These are phyloP conservation scores for Pythium biforme DNA, from an alignment of 352 stramenopile genomes.

Conservation along the genomic window DNA sequence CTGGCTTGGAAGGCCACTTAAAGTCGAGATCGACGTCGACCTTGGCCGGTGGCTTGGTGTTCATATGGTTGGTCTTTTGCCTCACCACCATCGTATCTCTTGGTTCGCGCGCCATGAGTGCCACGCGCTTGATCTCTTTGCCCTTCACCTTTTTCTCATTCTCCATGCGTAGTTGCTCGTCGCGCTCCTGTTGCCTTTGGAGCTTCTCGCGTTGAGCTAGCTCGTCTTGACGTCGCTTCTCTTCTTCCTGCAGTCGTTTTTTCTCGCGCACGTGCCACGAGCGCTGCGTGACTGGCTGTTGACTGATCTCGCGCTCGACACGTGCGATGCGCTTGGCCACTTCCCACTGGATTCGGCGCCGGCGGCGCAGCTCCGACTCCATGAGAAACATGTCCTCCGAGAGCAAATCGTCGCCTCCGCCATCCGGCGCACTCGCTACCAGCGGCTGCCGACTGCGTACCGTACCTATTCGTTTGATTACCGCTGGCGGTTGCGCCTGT, in stretches of 20 bases:
- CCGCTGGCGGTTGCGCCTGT: neutral
- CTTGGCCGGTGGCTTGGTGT: constrained; percentile 16
- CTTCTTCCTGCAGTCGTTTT: constrained; percentile 29
- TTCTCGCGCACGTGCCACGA: constrained; percentile 52
- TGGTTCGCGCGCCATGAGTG: neutral
- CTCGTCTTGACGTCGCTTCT: constrained; percentile 11
- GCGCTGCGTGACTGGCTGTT: constrained; percentile 41
- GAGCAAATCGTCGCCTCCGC: neutral
- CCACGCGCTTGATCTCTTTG: neutral
- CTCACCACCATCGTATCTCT: neutral
- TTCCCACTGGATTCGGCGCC: constrained; percentile 62
- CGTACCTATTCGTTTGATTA: neutral
- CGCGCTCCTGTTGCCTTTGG: constrained; percentile 8
- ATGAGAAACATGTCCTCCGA: constrained; percentile 25
- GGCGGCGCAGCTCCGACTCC: constrained; percentile 38
- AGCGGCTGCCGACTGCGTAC: neutral
- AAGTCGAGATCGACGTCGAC: constrained; percentile 18
- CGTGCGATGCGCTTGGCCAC: constrained; percentile 66
- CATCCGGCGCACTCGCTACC: constrained; percentile 1
- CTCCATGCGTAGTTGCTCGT: constrained; percentile 1
- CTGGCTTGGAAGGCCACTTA: constrained; percentile 2
- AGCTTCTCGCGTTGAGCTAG: constrained; percentile 3
- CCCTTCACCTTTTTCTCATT: constrained; percentile 10
- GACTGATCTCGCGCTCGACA: constrained; percentile 57
- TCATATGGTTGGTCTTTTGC: neutral